Evolutionary conservation across 148 eudicot species (phyloP).

Genomic region (Fallopia convolvulus): DNA sequence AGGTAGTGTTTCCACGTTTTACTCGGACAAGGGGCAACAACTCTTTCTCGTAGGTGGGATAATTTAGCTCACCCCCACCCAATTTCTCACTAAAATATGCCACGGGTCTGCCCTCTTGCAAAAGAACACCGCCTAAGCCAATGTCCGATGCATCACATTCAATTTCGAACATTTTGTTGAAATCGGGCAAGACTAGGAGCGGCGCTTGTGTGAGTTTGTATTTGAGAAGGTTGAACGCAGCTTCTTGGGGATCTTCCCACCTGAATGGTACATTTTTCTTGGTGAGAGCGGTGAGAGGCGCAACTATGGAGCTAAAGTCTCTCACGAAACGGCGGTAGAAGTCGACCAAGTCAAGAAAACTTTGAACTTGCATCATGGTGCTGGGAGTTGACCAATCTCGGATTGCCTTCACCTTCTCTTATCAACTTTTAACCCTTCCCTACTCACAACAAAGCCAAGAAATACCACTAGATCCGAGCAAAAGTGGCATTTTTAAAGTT

Average conservation of each 20-base stretch:
- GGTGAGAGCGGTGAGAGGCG: neutral
- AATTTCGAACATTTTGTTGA: no score
- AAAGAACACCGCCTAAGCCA: no score
- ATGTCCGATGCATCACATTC: no score
- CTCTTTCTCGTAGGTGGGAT: neutral
- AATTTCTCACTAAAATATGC: no score
- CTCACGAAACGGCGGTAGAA: neutral
- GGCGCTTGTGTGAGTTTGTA: neutral
- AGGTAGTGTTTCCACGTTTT: neutral
- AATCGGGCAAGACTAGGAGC: no score
- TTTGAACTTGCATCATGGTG: neutral
- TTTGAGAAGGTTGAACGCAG: neutral
- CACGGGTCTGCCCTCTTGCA: no score
- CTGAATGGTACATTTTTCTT: neutral
- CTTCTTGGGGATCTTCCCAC: neutral
- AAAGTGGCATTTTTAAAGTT: no score
- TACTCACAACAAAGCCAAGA: no score
- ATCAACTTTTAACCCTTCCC: neutral
- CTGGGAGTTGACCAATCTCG: neutral
- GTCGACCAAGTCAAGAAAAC: neutral
- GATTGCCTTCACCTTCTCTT: neutral
- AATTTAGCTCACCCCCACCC: neutral
- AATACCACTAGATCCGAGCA: no score
- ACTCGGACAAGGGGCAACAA: neutral
- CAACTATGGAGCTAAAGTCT: neutral